Conservation (phyloP, 148 eudicot species). For the Camellia sinensis region DNA sequence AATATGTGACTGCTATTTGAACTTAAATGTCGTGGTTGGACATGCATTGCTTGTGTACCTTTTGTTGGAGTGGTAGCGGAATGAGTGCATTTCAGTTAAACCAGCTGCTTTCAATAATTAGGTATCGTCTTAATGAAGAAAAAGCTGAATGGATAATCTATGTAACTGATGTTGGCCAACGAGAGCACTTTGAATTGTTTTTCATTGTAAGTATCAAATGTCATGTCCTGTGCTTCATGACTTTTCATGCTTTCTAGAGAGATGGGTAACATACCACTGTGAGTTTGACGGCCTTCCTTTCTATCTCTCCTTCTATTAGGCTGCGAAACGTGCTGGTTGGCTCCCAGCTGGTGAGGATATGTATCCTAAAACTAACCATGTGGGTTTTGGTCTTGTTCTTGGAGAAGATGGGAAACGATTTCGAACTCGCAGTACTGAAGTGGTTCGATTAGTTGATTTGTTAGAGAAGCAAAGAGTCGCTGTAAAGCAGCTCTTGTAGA, state of each 20-base stretch:
- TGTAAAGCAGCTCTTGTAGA: conserved; percentile 67
- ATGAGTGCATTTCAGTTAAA: conserved; percentile 6
- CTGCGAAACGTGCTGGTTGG: conserved; percentile 92
- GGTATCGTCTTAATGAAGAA: conserved; percentile 98
- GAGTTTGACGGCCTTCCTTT: not conserved
- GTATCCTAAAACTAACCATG: conserved; percentile 82
- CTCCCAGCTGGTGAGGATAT: conserved; percentile 60
- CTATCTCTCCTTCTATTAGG: conserved; percentile 37
- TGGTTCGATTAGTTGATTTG: conserved; percentile 77
- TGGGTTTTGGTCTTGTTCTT: conserved; percentile 94
- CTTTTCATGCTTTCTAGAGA: not conserved
- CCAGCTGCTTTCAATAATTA: conserved; percentile 24
- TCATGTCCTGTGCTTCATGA: not conserved
- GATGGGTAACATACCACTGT: not conserved
- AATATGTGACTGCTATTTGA: not conserved
- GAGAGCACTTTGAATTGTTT: conserved; percentile 91
- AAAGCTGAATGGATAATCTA: conserved; percentile 91
- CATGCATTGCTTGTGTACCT: not conserved
- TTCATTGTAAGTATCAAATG: conserved; percentile 60
- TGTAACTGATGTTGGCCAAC: conserved; percentile 96
- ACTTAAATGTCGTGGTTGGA: not conserved
- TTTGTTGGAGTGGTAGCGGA: not conserved
- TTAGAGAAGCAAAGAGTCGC: conserved; percentile 90
- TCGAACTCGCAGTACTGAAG: conserved; percentile 85
- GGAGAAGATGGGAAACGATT: conserved; percentile 96